Conservation (phyloP, 768 basidiomycete genomes). For the Mycena rosella region DNA sequence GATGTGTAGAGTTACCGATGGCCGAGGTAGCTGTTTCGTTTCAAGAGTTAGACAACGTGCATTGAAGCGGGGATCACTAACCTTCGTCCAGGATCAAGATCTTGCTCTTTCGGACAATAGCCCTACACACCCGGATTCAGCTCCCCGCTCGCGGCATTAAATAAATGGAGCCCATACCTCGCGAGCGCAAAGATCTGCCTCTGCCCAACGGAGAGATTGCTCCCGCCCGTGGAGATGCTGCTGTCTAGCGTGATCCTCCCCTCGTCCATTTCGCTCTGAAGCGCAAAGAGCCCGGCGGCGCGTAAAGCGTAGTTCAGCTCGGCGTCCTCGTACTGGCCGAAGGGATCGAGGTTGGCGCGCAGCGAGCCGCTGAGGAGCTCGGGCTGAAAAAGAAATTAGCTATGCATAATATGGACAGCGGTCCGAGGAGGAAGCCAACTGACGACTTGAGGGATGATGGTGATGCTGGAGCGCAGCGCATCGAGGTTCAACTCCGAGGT, state of each 20-base stretch:
- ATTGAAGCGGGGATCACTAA: background rate
- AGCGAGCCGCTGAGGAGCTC: slow-evolving; percentile 57
- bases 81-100: slow-evolving; percentile 39
- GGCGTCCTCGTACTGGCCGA: slow-evolving; percentile 57
- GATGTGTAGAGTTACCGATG: slow-evolving; percentile 9
- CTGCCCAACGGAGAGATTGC: slow-evolving; percentile 57
- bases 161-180: background rate
- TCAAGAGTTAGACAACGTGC: background rate
- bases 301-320: slow-evolving; percentile 51
- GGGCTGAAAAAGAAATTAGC: slow-evolving; percentile 30
- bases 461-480: slow-evolving; percentile 57
- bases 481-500: slow-evolving; percentile 58
- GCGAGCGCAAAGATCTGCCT: slow-evolving; percentile 62
- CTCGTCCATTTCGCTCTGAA: slow-evolving; percentile 50
- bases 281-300: slow-evolving; percentile 48
- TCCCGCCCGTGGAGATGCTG: slow-evolving; percentile 25
- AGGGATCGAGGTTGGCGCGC: slow-evolving; percentile 62
- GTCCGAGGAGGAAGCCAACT: no score
- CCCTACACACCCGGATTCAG: background rate
- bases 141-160: background rate
- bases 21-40: slow-evolving; percentile 26
- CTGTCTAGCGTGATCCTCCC: slow-evolving; percentile 37
- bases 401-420: no score
- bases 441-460: slow-evolving; percentile 54
- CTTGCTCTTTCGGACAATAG: slow-evolving; percentile 37